These are phyloP conservation scores for Rhizopus microsporus DNA, from an alignment of 371 early-diverging fungal species.

Conservation along the genomic window DNA sequence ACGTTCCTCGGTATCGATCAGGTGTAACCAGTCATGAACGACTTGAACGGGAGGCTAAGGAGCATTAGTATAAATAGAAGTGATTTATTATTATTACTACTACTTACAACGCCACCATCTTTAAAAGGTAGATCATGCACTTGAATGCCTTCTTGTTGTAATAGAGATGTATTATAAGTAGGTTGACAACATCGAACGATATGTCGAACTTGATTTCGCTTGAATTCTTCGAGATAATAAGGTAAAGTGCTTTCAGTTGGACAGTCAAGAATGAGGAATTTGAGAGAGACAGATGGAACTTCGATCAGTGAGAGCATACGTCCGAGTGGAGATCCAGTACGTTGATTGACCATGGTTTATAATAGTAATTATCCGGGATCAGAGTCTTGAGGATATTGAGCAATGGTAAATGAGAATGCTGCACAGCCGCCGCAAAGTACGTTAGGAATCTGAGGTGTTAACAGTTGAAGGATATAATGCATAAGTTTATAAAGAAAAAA, in stretches of 20 bases:
- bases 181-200: constrained; percentile 91
- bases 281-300: constrained; percentile 45
- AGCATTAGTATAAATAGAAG: not conserved
- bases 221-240: constrained; percentile 75
- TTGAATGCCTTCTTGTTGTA: constrained; percentile 61
- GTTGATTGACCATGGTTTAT: constrained; percentile 34
- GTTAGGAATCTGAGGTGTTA: constrained; percentile 24
- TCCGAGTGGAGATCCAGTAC: constrained; percentile 48
- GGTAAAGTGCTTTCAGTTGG: constrained; percentile 82
- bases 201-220: constrained; percentile 73
- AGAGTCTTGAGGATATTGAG: constrained; percentile 28
- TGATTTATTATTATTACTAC: not conserved
- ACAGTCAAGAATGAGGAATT: constrained; percentile 87
- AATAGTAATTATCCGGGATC: constrained; percentile 24
- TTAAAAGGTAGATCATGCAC: constrained; percentile 84
- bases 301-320: constrained; percentile 65
- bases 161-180: constrained; percentile 67
- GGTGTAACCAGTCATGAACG: constrained; percentile 70
- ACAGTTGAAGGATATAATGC: constrained; percentile 13
- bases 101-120: constrained; percentile 70
- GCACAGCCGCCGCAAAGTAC: constrained; percentile 29
- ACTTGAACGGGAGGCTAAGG: constrained; percentile 67
- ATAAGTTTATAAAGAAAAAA: constrained; percentile 20
- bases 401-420: constrained; percentile 18
- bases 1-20: constrained; percentile 53